Percentiles rank a stretch among this genome's conserved stretches.
Evolutionary conservation across 495 filamentous ascomycete genomes (phyloP).

Genomic region (Penicillium crystallinum): DNA sequence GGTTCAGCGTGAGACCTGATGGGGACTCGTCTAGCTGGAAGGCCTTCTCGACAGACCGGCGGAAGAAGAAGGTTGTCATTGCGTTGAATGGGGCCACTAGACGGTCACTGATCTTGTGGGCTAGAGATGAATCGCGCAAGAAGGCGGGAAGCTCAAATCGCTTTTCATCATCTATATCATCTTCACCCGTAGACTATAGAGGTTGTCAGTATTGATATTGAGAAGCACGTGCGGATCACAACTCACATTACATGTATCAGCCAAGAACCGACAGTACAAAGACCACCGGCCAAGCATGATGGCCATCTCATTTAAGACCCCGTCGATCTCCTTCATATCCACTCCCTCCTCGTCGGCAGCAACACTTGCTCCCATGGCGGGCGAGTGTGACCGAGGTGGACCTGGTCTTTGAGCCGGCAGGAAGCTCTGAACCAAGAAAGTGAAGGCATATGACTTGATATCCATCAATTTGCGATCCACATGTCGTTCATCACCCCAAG

Average conservation of each 20-base stretch:
- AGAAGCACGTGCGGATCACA: constrained; percentile 3
- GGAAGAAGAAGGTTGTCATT: constrained; percentile 93
- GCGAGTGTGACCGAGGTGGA: constrained; percentile 56
- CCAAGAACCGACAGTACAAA: constrained; percentile 82
- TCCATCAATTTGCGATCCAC: constrained; percentile 85
- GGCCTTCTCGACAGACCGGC: constrained; percentile 90
- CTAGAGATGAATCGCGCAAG: constrained; percentile 66
- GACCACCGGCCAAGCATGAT: constrained; percentile 93
- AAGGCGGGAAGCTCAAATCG: constrained; percentile 56
- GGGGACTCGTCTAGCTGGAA: constrained; percentile 98
- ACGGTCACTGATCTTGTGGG: constrained; percentile 66
- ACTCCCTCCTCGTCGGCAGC: constrained; percentile 79
- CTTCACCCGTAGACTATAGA: constrained; percentile 13
- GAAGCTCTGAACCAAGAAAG: constrained; percentile 93
- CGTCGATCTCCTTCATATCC: constrained; percentile 92
- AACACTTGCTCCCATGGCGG: constrained; percentile 51
- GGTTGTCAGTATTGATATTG: constrained; percentile 12
- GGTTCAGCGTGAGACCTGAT: constrained; percentile 66
- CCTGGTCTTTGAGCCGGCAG: constrained; percentile 60
- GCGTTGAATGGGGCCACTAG: constrained; percentile 74
- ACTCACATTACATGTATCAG: constrained; percentile 73
- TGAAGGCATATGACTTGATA: constrained; percentile 94
- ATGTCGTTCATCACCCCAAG: constrained; percentile 83
- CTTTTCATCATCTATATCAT: constrained; percentile 27
- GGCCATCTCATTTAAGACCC: constrained; percentile 75